Evolutionary conservation across 768 basidiomycete species (phyloP), one percentile per base, ranked within the genome.

Genomic region (Suillus sp.): DNA sequence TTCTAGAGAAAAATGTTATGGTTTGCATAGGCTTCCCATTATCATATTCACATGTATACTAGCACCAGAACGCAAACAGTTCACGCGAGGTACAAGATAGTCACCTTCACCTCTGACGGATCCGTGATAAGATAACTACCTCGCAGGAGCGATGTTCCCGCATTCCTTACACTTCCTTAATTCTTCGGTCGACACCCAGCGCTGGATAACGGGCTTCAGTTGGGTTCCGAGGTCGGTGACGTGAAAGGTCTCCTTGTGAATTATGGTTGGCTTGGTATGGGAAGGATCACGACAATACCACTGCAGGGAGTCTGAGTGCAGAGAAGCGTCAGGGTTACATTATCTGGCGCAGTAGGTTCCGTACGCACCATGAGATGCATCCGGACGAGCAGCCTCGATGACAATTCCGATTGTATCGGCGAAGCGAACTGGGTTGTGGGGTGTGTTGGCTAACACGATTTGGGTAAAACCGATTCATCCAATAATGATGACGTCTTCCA

Each of bases 361-460:
- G 34, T 10, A 67, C 85, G 62, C 65, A 93, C 96, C 96, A 58
- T 87, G 78, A 1, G 93, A 86, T 5, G 71, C 79, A n/a, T 81
- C 79, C 0, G 95, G 95, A 37, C 96, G 81, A 30, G 90, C 86
- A 18, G 93, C 86, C 75, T 99, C 96, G 37, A 96, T 79, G 25
- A 99, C 96, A 20, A 98, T 80, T 1, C 96, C 96, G 57, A 97
- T 88, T 0, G 96, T 98, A 75, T 98, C 81, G 1, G 88, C 88
- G 69, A 90, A 96, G 22, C 96, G 86, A 34, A 96, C 90, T 7
- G 96, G 96, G 70, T 96, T 97, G 77, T 99, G 96, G 0, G 96
- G 96, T 0, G 93, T 97, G 73, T 98, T 97, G 1, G 88, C 96
- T 96, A 67, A 7, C 35, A 38, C n/a, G 13, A 40, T 13, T 32